These are phyloP conservation scores for Chlamydomonas incerta DNA, from an alignment of 139 green algal species.

Conservation along the genomic window DNA sequence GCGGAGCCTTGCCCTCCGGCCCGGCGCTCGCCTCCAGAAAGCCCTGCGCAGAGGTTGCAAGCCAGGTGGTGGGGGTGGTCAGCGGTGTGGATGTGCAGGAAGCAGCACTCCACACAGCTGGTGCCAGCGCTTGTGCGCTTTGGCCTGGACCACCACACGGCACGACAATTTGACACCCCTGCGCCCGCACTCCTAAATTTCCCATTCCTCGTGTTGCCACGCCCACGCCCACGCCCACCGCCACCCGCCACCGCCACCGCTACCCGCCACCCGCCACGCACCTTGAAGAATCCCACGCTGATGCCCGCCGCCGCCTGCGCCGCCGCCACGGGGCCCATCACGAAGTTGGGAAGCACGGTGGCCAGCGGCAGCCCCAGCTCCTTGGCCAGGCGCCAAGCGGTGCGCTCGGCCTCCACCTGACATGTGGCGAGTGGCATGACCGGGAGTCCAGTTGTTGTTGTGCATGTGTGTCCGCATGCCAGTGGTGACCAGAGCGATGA, in stretches of 20 bases:
- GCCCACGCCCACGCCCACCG: neutral
- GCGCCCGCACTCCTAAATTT: neutral
- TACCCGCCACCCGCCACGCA: neutral
- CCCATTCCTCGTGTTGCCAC: neutral
- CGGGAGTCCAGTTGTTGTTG: no score
- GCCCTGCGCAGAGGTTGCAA: slow-evolving; percentile 9
- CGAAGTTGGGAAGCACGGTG: slow-evolving; percentile 81
- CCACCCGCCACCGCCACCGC: neutral
- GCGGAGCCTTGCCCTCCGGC: neutral
- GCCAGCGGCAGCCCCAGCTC: slow-evolving; percentile 72
- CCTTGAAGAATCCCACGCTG: slow-evolving; percentile 40
- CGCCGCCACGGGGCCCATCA: slow-evolving; percentile 72
- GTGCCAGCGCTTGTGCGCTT: no score
- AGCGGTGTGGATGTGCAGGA: no score
- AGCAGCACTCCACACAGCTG: no score
- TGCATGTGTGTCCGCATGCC: no score
- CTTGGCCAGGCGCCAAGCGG: slow-evolving; percentile 70
- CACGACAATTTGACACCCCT: no score
- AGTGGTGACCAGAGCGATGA: no score
- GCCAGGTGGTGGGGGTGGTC: no score
- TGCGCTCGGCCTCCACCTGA: slow-evolving; percentile 72
- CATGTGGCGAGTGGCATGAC: no score
- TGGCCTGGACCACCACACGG: no score
- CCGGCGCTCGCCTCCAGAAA: slow-evolving; percentile 56
- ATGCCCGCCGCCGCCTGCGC: neutral